Evolutionary conservation across 805 yeast genomes (phyloP), one percentile per base, ranked within the genome.

Genomic region (Kurtzmaniella fragi): DNA sequence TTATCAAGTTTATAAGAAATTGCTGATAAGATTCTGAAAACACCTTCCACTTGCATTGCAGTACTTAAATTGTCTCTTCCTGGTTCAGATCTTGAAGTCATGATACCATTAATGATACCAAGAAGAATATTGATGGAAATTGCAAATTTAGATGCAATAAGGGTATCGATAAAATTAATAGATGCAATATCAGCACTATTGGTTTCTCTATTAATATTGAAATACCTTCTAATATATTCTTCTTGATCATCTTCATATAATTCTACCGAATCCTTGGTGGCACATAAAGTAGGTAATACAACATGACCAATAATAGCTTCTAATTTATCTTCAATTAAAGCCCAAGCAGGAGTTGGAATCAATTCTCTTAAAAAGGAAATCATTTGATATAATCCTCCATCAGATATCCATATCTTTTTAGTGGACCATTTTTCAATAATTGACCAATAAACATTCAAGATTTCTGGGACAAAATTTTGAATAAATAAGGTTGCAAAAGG

Each of bases 101-200:
- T 67, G 7, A 64, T 50, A 3, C 58, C 67, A 42, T 60, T 65
- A 27, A 67, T 45, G 28, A 65, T 50, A 25, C 48, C 42, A 36
- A 68, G 57, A 12, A 69, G 30, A 25, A 55, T 46, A 41, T 52
- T 51, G 14, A 54, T 48, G 17, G 64, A 55, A 12, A 54, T 77
- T 53, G 73, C 70, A 44, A 66, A 65, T 44, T 61, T 61, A 32
- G 59, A 60, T 17, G 61, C 47, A 6, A 65, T 52, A 43, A 72
- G 52, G 29, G 68, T 49, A 52, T 56, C 70, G 28, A 71, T 46
- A 42, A 75, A 73, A 51, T 71, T 71, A 37, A 68, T 64, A 5
- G 78, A 66, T 1, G 78, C 79, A 28, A 69, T 65, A 44, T 73
- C 79, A 4, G 78, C 64, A 26, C 72, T 71, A 29, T 66, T 70